These are phyloP conservation scores for Penicillium sp. DNA, from an alignment of 2,329 filamentous ascomycete species.

Conservation along the genomic window DNA sequence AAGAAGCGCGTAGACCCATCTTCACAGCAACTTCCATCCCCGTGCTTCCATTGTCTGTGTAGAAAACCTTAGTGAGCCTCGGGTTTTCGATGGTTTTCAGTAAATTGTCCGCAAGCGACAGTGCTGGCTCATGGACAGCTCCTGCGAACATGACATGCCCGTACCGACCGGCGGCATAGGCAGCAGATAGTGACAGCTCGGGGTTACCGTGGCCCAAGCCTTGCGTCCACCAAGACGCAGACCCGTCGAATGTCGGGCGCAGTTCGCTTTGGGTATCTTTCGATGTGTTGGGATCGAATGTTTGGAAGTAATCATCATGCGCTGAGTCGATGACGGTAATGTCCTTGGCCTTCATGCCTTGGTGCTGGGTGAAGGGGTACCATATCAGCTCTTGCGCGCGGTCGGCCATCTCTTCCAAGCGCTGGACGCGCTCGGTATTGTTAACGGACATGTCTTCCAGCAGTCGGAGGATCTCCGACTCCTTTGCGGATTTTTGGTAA, in stretches of 20 bases:
- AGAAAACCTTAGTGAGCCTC: constrained; percentile 70
- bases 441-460: constrained; percentile 52
- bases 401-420: constrained; percentile 60
- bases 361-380: constrained; percentile 86
- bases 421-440: constrained; percentile 57
- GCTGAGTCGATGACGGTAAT: constrained; percentile 79
- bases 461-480: constrained; percentile 44
- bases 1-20: constrained; percentile 73
- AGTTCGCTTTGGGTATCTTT: constrained; percentile 41
- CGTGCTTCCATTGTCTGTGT: constrained; percentile 79
- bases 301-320: constrained; percentile 74
- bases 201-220: constrained; percentile 79
- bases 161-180: constrained; percentile 78
- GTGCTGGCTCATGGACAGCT: constrained; percentile 73
- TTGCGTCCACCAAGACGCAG: constrained; percentile 90
- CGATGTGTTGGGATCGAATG: constrained; percentile 38
- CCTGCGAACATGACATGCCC: constrained; percentile 87
- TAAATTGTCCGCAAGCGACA: constrained; percentile 65
- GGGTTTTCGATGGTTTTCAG: constrained; percentile 61
- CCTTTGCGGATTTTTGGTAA: constrained; percentile 53
- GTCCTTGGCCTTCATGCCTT: constrained; percentile 57
- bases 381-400: constrained; percentile 67
- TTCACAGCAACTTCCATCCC: constrained; percentile 82
- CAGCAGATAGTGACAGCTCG: constrained; percentile 67
- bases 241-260: constrained; percentile 73